A percentile compares a stretch with the other conserved stretches of the same genome.
These are phyloP conservation scores for Eutrema japonicum DNA, from an alignment of 345 rosid species.

Conservation along the genomic window DNA sequence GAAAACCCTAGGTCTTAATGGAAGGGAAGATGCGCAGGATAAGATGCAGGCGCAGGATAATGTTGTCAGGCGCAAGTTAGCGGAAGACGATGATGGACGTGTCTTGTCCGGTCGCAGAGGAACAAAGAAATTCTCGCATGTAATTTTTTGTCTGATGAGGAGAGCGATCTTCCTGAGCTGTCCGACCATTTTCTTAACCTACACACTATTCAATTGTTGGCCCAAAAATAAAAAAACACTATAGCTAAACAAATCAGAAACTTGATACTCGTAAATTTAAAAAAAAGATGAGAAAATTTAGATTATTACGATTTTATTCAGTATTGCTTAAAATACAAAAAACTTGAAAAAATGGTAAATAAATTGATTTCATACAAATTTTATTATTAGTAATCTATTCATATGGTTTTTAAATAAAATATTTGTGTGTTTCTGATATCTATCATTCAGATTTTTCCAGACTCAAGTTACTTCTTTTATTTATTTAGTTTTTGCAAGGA, in stretches of 20 bases:
- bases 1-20: slow-evolving; percentile 41
- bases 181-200: slow-evolving; percentile 35
- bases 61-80: slow-evolving; percentile 36
- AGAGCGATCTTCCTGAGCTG: slow-evolving; percentile 44
- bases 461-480: too few relatives aligned
- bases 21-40: slow-evolving; percentile 46
- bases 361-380: not conserved
- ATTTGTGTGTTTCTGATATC: not conserved
- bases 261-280: not conserved
- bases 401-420: not conserved
- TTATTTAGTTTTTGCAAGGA: not conserved
- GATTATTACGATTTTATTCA: not conserved
- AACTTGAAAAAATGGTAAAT: not conserved
- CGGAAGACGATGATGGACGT: slow-evolving; percentile 37
- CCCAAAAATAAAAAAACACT: not conserved
- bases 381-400: not conserved
- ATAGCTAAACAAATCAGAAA: not conserved
- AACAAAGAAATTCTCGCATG: slow-evolving; percentile 50
- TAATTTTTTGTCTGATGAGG: slow-evolving; percentile 42
- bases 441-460: not conserved
- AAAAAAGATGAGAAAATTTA: not conserved
- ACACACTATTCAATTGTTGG: slow-evolving; percentile 13
- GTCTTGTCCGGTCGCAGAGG: slow-evolving; percentile 74
- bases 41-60: slow-evolving; percentile 36
- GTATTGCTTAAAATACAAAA: not conserved